These are phyloP conservation scores for Buddleja alternifolia DNA, from an alignment of 257 asterid genomes.

Conservation along the genomic window DNA sequence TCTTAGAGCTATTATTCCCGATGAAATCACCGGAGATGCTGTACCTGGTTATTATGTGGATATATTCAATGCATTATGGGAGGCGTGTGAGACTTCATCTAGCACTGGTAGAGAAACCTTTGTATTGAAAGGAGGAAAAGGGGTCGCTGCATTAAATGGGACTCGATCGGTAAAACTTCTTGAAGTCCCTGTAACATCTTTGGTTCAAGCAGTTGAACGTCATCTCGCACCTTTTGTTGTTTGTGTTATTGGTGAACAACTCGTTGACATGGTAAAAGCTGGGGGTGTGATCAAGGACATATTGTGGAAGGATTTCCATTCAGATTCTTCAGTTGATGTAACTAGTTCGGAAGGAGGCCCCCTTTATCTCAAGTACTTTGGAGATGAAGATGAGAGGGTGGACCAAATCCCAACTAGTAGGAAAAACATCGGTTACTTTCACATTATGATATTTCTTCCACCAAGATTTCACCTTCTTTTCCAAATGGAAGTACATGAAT, in stretches of 20 bases:
- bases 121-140: slow-evolving; percentile 84
- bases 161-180: slow-evolving; percentile 86
- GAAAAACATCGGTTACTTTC: slow-evolving; percentile 60
- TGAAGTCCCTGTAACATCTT: slow-evolving; percentile 58
- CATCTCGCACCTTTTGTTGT: slow-evolving; percentile 85
- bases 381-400: slow-evolving; percentile 59
- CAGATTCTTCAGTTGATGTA: slow-evolving; percentile 45
- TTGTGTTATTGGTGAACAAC: slow-evolving; percentile 75
- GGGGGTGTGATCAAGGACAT: slow-evolving; percentile 64
- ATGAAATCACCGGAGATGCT: slow-evolving; percentile 53
- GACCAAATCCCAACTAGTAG: slow-evolving; percentile 37
- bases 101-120: slow-evolving; percentile 84
- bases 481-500: slow-evolving; percentile 78
- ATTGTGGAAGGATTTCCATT: slow-evolving; percentile 58
- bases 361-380: slow-evolving; percentile 72
- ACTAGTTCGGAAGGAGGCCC: slow-evolving; percentile 55
- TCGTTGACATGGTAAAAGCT: slow-evolving; percentile 59
- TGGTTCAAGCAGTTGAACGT: slow-evolving; percentile 69
- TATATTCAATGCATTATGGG: slow-evolving; percentile 89
- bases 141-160: slow-evolving; percentile 79
- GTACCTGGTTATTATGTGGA: slow-evolving; percentile 53
- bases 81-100: slow-evolving; percentile 83
- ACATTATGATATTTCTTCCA: slow-evolving; percentile 84
- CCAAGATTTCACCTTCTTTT: slow-evolving; percentile 94
- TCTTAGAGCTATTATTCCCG: slow-evolving; percentile 73